Evolutionary conservation across 2,329 filamentous ascomycete species (phyloP), one percentile per base, ranked within the genome.

Genomic region (Thielaviopsis ethacetica): DNA sequence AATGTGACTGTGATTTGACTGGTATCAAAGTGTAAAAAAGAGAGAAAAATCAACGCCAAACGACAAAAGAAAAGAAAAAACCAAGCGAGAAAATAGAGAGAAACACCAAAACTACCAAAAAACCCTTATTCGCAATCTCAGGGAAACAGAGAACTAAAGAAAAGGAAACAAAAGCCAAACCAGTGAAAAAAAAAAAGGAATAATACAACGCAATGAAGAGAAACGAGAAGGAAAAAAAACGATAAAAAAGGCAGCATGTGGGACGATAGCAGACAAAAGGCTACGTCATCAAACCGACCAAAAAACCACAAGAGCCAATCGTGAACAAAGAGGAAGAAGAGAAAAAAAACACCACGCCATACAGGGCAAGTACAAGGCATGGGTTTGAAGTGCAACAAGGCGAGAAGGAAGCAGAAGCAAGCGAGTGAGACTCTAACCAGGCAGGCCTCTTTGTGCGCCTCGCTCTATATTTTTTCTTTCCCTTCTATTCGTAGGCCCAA

Each of bases 301-400:
- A 38, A 38, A 26, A 44, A 5, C 38, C 38, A 44, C 13, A 44
- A 21, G 22, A 17, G 17, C 22, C 12, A 30, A 27, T 1, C 15
- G 12, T 15, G 13, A n/a, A 53, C 38, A 56, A 49, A 56, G 38
- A 49, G 21, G 27, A 47, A 41, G 47, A 56, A 34, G 19, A 34
- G 57, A 54, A 41, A 26, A 24, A 38, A 38, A 19, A 56, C 5
- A 56, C 15, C 4, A 44, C 17, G 21, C 9, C 17, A 5, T 17
- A 34, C n/a, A 56, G 54, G 21, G 34, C 19, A 56, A 44, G n/a
- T 41, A 24, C 54, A 22, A 60, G 17, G 47, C 54, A 22, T 59
- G 17, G 47, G 27, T 10, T 65, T 65, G 61, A 65, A 65, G 60
- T 64, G 47, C 17, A 34, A 12, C 6, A 34, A 34, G 30, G 30